A percentile compares a stretch with the other conserved stretches of the same genome.
These are phyloP conservation scores for Lenwebbia sp. DNA, from an alignment of 345 rosid species.

Conservation along the genomic window DNA sequence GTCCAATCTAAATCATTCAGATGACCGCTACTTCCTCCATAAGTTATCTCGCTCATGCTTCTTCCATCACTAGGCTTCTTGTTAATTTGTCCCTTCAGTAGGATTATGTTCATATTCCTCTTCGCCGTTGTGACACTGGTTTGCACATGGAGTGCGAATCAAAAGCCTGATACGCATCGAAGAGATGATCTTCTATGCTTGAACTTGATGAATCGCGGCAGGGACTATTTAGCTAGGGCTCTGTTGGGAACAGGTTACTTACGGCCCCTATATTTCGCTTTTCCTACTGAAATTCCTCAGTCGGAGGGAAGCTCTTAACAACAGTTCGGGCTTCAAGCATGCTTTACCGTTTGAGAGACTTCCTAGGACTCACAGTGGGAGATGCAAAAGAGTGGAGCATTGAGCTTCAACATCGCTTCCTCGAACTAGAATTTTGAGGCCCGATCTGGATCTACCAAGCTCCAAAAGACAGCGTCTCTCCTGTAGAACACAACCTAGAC, in stretches of 20 bases:
- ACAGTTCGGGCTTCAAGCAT: slow-evolving; percentile 65
- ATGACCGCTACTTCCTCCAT: background rate
- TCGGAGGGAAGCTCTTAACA: slow-evolving; percentile 53
- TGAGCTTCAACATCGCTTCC: slow-evolving; percentile 63
- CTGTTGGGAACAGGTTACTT: slow-evolving; percentile 66
- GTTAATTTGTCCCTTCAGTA: background rate
- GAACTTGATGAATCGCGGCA: slow-evolving; percentile 14
- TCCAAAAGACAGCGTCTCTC: slow-evolving; percentile 52
- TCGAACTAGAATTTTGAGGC: slow-evolving; percentile 39
- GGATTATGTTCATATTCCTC: background rate
- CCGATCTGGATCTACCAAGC: slow-evolving; percentile 50
- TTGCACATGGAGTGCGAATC: background rate
- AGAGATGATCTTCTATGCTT: slow-evolving; percentile 14
- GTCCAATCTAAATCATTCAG: background rate
- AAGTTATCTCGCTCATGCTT: background rate
- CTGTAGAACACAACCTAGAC: slow-evolving; percentile 57
- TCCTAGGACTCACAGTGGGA: slow-evolving; percentile 65
- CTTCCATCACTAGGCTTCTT: background rate
- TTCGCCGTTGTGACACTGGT: background rate
- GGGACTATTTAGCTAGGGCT: slow-evolving; percentile 30
- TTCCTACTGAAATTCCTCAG: slow-evolving; percentile 48
- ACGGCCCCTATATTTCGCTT: slow-evolving; percentile 50
- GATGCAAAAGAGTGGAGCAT: slow-evolving; percentile 65
- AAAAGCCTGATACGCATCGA: background rate
- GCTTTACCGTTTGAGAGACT: slow-evolving; percentile 81